Conservation (phyloP, 202 grass and related monocot species). For the Digitaria exilis region DNA sequence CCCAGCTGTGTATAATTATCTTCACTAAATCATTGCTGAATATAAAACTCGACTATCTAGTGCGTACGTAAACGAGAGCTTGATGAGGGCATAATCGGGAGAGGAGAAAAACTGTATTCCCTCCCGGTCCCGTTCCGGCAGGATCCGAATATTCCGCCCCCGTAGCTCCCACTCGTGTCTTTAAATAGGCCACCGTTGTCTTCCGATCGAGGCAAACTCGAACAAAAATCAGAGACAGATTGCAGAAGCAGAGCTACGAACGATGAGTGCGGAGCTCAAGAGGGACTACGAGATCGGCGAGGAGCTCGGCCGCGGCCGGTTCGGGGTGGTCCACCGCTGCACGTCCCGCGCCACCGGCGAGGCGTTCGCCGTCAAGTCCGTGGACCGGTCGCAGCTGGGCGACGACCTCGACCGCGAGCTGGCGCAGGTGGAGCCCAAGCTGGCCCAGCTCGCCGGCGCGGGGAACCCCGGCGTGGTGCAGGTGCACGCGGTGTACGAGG, state of each 20-base stretch:
- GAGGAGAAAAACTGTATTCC: not conserved
- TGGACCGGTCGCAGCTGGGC: conserved; percentile 64
- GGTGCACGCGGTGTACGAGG: conserved; percentile 81
- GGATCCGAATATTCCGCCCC: conserved; percentile 54
- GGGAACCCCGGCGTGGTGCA: conserved; percentile 81
- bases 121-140: not conserved
- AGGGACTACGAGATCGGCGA: conserved; percentile 72
- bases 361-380: conserved; percentile 79
- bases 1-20: not conserved
- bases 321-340: conserved; percentile 81
- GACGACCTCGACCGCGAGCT: conserved; percentile 83
- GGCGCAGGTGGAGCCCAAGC: conserved; percentile 64
- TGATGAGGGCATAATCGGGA: conserved; percentile 35
- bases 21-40: not conserved
- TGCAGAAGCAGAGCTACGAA: not conserved
- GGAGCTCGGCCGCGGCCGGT: conserved; percentile 88
- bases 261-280: conserved; percentile 74
- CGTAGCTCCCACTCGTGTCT: not conserved
- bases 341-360: conserved; percentile 72
- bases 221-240: not conserved
- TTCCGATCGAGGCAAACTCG: not conserved
- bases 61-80: not conserved
- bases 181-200: conserved; percentile 47
- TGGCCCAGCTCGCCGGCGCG: conserved; percentile 57
- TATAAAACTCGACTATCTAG: not conserved